These are phyloP conservation scores for Coemansia sp. DNA, from an alignment of 192 early-diverging fungal genomes.

Conservation along the genomic window DNA sequence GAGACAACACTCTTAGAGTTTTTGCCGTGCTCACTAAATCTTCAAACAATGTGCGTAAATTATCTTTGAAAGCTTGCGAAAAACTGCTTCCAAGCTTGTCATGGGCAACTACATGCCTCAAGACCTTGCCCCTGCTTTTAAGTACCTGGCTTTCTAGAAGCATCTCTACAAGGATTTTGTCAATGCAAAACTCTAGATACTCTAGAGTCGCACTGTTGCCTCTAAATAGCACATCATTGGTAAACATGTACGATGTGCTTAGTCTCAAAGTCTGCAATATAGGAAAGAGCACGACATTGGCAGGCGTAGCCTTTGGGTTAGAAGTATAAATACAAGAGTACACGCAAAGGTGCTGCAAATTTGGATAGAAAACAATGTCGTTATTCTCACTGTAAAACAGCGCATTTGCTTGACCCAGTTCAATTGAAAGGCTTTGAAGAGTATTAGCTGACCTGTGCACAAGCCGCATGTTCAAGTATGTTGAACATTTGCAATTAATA, in stretches of 20 bases:
- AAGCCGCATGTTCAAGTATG: not conserved
- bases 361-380: not conserved
- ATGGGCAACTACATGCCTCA: not conserved
- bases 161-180: not conserved
- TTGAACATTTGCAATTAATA: not conserved
- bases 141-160: not conserved
- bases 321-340: not conserved
- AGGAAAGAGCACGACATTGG: slow-evolving; percentile 1
- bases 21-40: no score
- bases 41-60: not conserved
- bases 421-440: not conserved
- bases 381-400: not conserved
- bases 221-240: slow-evolving; percentile 4
- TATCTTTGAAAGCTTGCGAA: no score
- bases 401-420: not conserved
- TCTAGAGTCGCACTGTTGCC: slow-evolving; percentile 5
- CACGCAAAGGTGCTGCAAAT: not conserved
- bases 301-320: not conserved
- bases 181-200: not conserved
- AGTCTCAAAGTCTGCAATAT: not conserved
- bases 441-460: not conserved
- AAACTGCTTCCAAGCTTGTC: not conserved
- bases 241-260: not conserved
- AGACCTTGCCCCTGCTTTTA: not conserved
- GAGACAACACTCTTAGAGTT: no score